phyloP scores from a whole-genome alignment of 225 moss, liverwort and hornwort genomes.

The Pseudoscleropodium purum region DNA sequence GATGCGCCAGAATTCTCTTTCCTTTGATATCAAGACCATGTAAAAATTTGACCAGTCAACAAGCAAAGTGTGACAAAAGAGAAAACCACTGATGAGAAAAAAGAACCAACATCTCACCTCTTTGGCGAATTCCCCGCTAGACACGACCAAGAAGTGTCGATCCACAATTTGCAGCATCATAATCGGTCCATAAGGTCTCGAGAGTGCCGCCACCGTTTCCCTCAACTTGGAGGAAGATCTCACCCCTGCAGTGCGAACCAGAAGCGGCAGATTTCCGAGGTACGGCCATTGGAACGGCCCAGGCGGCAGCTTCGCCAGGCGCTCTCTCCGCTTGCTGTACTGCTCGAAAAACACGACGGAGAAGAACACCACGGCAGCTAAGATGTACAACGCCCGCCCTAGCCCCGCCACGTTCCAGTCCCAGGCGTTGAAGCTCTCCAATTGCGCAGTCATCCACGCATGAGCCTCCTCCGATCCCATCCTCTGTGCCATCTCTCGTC shows the following conservation, averaged over 20 bases:
- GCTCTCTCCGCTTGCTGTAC: conserved; percentile 13
- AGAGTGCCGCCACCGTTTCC: conserved; percentile 2
- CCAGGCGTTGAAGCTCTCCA: conserved; percentile 15
- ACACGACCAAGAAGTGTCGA: conserved; percentile 24
- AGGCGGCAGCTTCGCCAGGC: conserved; percentile 35
- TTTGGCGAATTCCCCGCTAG: not conserved
- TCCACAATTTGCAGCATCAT: conserved; percentile 21
- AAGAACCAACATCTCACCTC: not conserved
- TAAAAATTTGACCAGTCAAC: not conserved
- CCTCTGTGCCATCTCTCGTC: not conserved
- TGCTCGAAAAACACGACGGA: conserved; percentile 37
- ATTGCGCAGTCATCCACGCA: conserved; percentile 5
- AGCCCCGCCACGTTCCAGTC: conserved; percentile 12
- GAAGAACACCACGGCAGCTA: conserved; percentile 25
- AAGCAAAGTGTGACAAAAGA: not conserved
- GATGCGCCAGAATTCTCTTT: not conserved
- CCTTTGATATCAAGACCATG: not conserved
- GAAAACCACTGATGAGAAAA: not conserved
- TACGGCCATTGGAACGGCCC: conserved; percentile 56
- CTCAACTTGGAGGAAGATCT: conserved; percentile 5
- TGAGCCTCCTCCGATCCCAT: conserved; percentile 8
- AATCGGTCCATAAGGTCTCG: conserved; percentile 10
- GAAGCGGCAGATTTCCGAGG: conserved; percentile 26
- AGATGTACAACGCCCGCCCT: conserved; percentile 25
- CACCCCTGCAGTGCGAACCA: not conserved